Base-by-base conservation (phyloP, 768 basidiomycete species). In the Heimioporus sp. region DNA sequence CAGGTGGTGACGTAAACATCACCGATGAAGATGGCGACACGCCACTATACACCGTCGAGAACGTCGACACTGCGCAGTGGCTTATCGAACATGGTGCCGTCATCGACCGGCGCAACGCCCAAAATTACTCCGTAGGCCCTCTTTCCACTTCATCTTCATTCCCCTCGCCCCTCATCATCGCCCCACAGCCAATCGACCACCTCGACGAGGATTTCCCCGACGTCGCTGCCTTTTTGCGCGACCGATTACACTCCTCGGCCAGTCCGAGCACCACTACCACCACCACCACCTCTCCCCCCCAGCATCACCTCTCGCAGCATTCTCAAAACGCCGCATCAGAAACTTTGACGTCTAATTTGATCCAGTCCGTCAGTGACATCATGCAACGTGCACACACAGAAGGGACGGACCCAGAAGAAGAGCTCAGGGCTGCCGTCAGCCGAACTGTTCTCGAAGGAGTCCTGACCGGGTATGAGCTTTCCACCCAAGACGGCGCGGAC, bases 11-110 rank as follows among this genome's bases (percentile, higher is more conserved):
- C 65, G 88, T 94, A 51, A 93, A 97, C 64, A 69, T 94, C 54
- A 79, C 82, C 1, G 94, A 97, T 65, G 76, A 76, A 47, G 94
- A 97, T 63, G 90, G 90, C 10, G 94, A 97, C 67, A 96, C 93
- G 10, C 94, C 94, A 10, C 73, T 97, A 16, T 96, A 90, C 75
- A 90, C 90, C 21, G 92, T 92, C 42, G 94, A 97, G 71, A 80
- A 82, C 65, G 62, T 90, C 38, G 80, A 85, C 53, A 88, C 87
- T 0, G 93, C 94, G 3, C 77, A 75, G 13, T 92, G 78, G 69
- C 82, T 97, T 55, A 74, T 96, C 59, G 77, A 87, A 49, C 82
- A 87, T 55, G 93, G 93, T 16, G 92, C 93, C 6, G 66, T 72
- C 44, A 66, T 85, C 24, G 73, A 80, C 62, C 71, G 76, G 57